These are phyloP conservation scores for Metschnikowia peoriensis DNA, from an alignment of 805 yeast genomes.

Conservation along the genomic window DNA sequence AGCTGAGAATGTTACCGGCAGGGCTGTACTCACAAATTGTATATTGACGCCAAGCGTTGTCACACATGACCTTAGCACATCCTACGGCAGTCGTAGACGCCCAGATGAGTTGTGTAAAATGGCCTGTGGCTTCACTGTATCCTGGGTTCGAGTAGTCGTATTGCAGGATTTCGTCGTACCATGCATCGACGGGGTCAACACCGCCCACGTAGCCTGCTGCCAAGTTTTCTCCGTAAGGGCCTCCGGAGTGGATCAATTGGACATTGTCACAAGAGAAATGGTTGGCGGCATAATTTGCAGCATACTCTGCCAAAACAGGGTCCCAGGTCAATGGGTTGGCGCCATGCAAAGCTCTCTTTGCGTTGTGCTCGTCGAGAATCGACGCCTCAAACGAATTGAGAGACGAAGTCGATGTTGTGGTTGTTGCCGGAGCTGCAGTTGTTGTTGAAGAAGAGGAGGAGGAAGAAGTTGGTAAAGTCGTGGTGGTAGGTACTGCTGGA, in stretches of 20 bases:
- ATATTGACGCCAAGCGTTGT: constrained; percentile 53
- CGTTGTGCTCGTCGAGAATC: constrained; percentile 37
- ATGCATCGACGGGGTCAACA: constrained; percentile 59
- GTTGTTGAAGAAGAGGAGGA: constrained; percentile 6
- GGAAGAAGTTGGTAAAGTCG: background rate
- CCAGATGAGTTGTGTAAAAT: constrained; percentile 80
- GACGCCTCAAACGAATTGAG: constrained; percentile 24
- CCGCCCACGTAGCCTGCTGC: constrained; percentile 66
- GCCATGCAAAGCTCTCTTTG: constrained; percentile 36
- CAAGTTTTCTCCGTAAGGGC: constrained; percentile 74
- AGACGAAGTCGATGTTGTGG: constrained; percentile 4
- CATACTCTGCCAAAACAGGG: constrained; percentile 28
- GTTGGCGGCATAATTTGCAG: constrained; percentile 47
- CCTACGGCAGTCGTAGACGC: constrained; percentile 58
- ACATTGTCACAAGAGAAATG: constrained; percentile 57
- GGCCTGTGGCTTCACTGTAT: constrained; percentile 59
- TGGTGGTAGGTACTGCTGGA: background rate
- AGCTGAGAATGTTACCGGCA: constrained; percentile 49
- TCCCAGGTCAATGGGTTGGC: constrained; percentile 34
- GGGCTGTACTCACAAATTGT: constrained; percentile 67
- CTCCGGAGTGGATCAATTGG: constrained; percentile 58
- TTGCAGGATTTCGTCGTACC: constrained; percentile 64
- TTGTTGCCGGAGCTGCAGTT: background rate
- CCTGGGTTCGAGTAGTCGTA: constrained; percentile 57
- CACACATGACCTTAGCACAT: constrained; percentile 56